These are phyloP conservation scores for Nothopassalora personata DNA, from an alignment of 2,329 filamentous ascomycete genomes.

Conservation along the genomic window DNA sequence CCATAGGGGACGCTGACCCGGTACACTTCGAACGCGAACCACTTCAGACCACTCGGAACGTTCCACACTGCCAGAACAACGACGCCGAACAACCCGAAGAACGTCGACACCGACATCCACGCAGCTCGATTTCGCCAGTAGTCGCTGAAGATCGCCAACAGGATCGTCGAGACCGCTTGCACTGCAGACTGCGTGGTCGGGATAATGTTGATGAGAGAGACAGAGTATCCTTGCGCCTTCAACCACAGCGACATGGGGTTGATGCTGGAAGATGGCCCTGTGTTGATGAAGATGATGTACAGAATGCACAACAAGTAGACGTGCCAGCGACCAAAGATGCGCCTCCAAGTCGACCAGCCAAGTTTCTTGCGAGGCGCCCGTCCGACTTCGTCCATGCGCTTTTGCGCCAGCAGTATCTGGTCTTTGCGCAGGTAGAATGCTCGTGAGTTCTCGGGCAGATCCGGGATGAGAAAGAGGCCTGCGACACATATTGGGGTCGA, in stretches of 20 bases:
- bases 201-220: constrained; percentile 53
- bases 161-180: constrained; percentile 54
- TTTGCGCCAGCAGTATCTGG: constrained; percentile 44
- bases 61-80: constrained; percentile 31
- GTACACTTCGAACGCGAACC: constrained; percentile 32
- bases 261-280: constrained; percentile 25
- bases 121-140: constrained; percentile 19
- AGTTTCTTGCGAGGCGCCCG: constrained; percentile 17
- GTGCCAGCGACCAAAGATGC: constrained; percentile 60
- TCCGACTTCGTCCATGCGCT: constrained; percentile 41
- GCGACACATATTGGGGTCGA: constrained; percentile 48
- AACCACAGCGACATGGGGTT: constrained; percentile 23
- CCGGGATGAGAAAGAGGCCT: constrained; percentile 47
- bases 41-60: constrained; percentile 30
- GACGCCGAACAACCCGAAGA: constrained; percentile 20
- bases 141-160: constrained; percentile 46
- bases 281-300: constrained; percentile 62
- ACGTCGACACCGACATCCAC: constrained; percentile 21
- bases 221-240: constrained; percentile 41
- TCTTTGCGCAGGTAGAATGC: constrained; percentile 43
- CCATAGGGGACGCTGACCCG: constrained; percentile 30
- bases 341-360: constrained; percentile 42
- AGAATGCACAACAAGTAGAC: constrained; percentile 55
- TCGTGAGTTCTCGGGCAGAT: constrained; percentile 47
- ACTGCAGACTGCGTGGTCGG: constrained; percentile 49